Conservation (phyloP, 1,284 basidiomycete genomes). For the Cystobasidiaceae sp. region DNA sequence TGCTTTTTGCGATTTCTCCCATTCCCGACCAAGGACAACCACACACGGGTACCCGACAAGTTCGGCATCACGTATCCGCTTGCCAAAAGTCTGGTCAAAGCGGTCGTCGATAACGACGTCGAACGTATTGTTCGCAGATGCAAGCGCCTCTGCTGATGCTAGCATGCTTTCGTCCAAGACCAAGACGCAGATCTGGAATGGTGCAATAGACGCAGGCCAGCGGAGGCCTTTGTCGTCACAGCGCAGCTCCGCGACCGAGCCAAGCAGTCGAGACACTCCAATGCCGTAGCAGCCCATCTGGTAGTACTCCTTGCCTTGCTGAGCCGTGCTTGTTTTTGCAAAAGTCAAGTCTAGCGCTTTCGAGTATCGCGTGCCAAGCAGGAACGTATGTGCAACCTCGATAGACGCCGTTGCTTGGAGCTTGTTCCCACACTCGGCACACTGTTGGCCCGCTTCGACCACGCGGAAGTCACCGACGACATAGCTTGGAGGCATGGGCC, state of each 20-base stretch:
- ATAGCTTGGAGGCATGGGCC: conserved; percentile 32
- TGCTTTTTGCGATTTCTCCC: conserved; percentile 35
- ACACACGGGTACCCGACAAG: conserved; percentile 43
- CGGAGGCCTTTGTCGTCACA: conserved; percentile 37
- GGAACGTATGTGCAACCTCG: conserved; percentile 48
- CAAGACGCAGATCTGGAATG: conserved; percentile 40
- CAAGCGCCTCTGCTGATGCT: background rate
- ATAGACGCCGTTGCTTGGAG: conserved; percentile 42
- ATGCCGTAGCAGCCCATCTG: conserved; percentile 50
- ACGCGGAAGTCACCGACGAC: conserved; percentile 18
- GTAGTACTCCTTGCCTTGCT: conserved; percentile 35
- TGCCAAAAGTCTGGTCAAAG: conserved; percentile 37
- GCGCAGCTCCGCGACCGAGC: conserved; percentile 42
- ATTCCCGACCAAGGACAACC: conserved; percentile 43
- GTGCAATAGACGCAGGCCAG: conserved; percentile 43
- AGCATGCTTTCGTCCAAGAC: conserved; percentile 6
- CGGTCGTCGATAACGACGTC: conserved; percentile 46
- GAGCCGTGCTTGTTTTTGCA: background rate
- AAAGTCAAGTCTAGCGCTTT: conserved; percentile 39
- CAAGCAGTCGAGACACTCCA: conserved; percentile 46
- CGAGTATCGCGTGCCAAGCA: conserved; percentile 46
- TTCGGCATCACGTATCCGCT: conserved; percentile 45
- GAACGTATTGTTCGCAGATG: background rate
- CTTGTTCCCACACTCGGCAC: conserved; percentile 28
- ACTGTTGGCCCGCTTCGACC: conserved; percentile 39